Percentiles rank a stretch among this genome's conserved stretches.
Conservation (phyloP, 2,329 filamentous ascomycete species). For the Colletotrichum cuscutae region DNA sequence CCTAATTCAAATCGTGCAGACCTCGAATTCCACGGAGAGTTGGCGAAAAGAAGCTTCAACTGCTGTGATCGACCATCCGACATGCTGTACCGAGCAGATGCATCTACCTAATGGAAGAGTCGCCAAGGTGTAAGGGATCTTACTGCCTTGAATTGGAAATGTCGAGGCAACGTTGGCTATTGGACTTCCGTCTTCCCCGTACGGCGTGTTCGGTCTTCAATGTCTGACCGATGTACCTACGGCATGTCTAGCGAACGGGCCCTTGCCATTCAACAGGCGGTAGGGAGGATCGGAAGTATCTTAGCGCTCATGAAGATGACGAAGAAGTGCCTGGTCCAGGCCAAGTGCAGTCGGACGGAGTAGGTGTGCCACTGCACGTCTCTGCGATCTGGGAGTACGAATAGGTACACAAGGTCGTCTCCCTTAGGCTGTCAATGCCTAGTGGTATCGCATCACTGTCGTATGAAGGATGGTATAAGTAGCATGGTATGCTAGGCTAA, state of each 20-base stretch:
- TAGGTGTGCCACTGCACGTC: slow-evolving; percentile 11
- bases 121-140: slow-evolving; percentile 1
- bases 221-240: slow-evolving; percentile 3
- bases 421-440: slow-evolving; percentile 17
- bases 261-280: background rate
- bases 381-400: background rate
- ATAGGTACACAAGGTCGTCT: slow-evolving; percentile 3
- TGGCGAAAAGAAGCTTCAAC: background rate
- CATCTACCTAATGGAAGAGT: background rate
- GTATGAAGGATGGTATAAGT: slow-evolving; percentile 22
- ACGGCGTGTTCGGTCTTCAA: background rate
- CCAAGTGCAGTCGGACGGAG: slow-evolving; percentile 9
- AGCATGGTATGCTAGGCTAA: background rate
- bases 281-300: slow-evolving; percentile 7
- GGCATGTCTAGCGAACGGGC: slow-evolving; percentile 3
- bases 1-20: background rate
- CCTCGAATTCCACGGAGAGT: background rate
- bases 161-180: background rate
- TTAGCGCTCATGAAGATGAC: slow-evolving; percentile 23
- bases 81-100: slow-evolving; percentile 2
- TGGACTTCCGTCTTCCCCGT: background rate
- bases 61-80: slow-evolving; percentile 6
- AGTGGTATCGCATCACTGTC: slow-evolving; percentile 13
- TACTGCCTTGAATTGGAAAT: background rate
- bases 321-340: slow-evolving; percentile 24